Conservation (phyloP, 2,329 filamentous ascomycete species). For the Geosmithia morbida region DNA sequence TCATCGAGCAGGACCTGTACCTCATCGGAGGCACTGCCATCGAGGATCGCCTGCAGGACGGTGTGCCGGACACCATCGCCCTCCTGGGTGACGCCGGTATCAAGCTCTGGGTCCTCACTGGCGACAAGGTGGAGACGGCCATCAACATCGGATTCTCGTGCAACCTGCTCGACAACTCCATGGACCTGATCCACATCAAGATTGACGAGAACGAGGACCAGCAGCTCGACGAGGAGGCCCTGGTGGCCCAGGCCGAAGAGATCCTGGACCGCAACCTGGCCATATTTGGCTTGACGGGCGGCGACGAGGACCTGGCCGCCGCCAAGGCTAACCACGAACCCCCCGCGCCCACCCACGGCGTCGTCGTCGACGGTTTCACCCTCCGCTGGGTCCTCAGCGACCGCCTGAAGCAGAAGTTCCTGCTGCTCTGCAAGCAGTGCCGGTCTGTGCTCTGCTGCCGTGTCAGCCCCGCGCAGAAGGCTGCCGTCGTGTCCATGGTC, state of each 20-base stretch:
- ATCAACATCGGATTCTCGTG: conserved; percentile 99
- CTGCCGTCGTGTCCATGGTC: conserved; percentile 91
- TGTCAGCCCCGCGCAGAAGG: conserved; percentile 94
- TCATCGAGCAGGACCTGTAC: conserved; percentile 79
- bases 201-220: conserved; percentile 57
- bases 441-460: conserved; percentile 92
- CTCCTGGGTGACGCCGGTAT: conserved; percentile 87
- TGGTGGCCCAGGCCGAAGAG: conserved; percentile 45
- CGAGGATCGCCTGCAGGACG: conserved; percentile 91
- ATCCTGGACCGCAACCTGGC: conserved; percentile 62
- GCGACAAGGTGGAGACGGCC: conserved; percentile 96
- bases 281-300: conserved; percentile 66
- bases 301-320: conserved; percentile 66
- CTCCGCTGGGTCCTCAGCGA: conserved; percentile 79
- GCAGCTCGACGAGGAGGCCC: conserved; percentile 28
- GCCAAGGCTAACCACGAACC: conserved; percentile 77
- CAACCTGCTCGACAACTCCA: conserved; percentile 91
- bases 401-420: conserved; percentile 74
- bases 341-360: conserved; percentile 74
- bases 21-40: conserved; percentile 92
- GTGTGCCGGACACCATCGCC: conserved; percentile 89
- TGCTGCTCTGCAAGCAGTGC: conserved; percentile 93
- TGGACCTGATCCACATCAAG: conserved; percentile 90
- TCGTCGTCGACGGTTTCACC: conserved; percentile 91
- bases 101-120: conserved; percentile 96